These are phyloP conservation scores for Gossypium anomalum DNA, from an alignment of 345 rosid species.

Conservation along the genomic window DNA sequence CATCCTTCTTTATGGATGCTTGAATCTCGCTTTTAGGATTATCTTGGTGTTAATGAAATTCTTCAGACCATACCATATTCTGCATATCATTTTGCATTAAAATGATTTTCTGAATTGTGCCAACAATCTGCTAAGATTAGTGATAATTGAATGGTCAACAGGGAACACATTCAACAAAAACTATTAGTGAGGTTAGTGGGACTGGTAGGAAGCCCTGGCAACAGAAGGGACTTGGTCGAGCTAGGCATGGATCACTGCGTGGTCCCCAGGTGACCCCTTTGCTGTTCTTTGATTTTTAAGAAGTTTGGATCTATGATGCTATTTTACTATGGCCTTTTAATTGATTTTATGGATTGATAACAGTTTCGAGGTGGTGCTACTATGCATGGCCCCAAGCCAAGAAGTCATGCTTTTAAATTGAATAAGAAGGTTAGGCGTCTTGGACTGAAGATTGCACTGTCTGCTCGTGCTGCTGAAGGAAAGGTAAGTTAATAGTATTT, in stretches of 20 bases:
- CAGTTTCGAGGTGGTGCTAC: constrained; percentile 90
- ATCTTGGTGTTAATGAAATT: not conserved
- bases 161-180: constrained; percentile 99
- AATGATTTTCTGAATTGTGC: constrained; percentile 4
- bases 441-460: constrained; percentile 83
- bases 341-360: constrained; percentile 24
- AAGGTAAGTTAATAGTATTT: constrained; percentile 47
- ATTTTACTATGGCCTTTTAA: constrained; percentile 15
- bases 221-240: constrained; percentile 92
- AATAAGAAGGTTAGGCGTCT: constrained; percentile 89
- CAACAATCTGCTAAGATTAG: not conserved
- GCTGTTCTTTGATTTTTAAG: constrained; percentile 3
- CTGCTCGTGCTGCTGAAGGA: constrained; percentile 97
- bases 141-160: constrained; percentile 25
- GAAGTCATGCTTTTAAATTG: constrained; percentile 88
- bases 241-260: constrained; percentile 88
- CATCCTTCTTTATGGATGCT: constrained; percentile 2
- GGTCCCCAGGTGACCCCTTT: constrained; percentile 81
- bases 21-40: not conserved
- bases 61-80: not conserved
- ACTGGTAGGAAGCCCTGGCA: constrained; percentile 91
- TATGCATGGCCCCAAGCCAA: constrained; percentile 94
- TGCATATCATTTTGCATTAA: not conserved
- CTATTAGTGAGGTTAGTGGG: constrained; percentile 92
- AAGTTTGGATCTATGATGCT: not conserved